Base-by-base conservation (phyloP, 768 basidiomycete genomes). In the Glaciozyma antarctica region DNA sequence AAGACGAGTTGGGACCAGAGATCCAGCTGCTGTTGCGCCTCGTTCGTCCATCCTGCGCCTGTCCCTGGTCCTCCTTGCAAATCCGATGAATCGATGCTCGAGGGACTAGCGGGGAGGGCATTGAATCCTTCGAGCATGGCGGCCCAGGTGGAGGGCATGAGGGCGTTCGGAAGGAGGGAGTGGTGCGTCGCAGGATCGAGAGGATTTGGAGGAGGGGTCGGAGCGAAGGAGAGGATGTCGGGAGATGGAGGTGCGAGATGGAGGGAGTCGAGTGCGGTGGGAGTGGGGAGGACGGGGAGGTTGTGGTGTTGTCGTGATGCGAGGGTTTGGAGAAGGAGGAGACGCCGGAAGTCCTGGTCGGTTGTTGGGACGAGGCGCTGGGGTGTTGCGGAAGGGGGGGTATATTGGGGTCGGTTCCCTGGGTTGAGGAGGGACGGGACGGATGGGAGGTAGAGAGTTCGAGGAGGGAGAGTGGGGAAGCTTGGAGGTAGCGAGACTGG, bases 311-410 rank as follows among this genome's bases (percentile, higher is more conserved):
- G 62, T 5, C 49, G 62, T 13, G 62, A 38, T 9, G 48, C 28
- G 43, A 63, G 62, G 2, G 56, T 17, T 22, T 58, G 62, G 16
- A 41, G 34, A 48, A 63, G 38, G 0, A 55, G 55, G 38, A 63
- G 55, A 10, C 57, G 56, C 4, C 62, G 62, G 1, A 58, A 28
- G 5, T n/a, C 17, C 5, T 34, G 47, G 17, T 30, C 3, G 22
- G 19, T 8, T 2, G 30, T 34, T 2, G 32, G 41, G 12, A 52
- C 26, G 51, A 28, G 51, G 32, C 16, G n/a, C 45, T 48, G 28
- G 28, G 48, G 28, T 43, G 26, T 26, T 6, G 26, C 17, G 43
- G 21, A 16, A 4, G 57, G 1, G 45, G 28, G 19, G 44, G 15
- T 12, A 22, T 32, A 16, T 15, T 12, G 51, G 51, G 34, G 21